Evolutionary conservation across 306 rosid genomes (phyloP).

Genomic region (Luffa aegyptiaca): DNA sequence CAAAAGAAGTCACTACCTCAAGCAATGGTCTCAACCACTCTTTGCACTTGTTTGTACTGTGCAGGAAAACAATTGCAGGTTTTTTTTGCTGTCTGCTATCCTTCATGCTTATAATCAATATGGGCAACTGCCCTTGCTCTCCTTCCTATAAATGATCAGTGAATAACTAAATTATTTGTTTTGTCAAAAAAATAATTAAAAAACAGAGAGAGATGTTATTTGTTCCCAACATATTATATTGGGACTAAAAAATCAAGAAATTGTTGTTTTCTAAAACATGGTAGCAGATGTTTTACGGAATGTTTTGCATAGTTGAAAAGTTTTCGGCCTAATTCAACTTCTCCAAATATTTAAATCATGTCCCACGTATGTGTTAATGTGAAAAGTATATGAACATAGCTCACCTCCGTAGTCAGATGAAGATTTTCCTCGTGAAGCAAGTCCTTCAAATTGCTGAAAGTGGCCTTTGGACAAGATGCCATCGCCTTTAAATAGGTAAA

Average conservation of each 20-base stretch:
- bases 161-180: not conserved
- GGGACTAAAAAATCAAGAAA: not conserved
- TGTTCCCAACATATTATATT: not conserved
- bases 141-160: slow-evolving; percentile 43
- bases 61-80: slow-evolving; percentile 75
- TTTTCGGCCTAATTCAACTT: not conserved
- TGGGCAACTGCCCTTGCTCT: slow-evolving; percentile 83
- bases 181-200: not conserved
- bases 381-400: not conserved
- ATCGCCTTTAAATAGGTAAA: slow-evolving; percentile 26
- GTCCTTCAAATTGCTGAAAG: slow-evolving; percentile 31
- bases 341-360: not conserved
- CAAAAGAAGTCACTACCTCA: slow-evolving; percentile 34
- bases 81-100: slow-evolving; percentile 31
- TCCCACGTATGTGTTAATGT: not conserved
- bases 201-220: not conserved
- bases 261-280: not conserved
- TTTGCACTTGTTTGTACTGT: slow-evolving; percentile 54
- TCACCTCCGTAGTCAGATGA: slow-evolving; percentile 63
- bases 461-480: slow-evolving; percentile 51
- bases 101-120: slow-evolving; percentile 67
- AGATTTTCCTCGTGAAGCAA: slow-evolving; percentile 62
- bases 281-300: not conserved
- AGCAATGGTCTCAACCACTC: slow-evolving; percentile 73
- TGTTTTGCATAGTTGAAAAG: not conserved